Conservation (phyloP, 148 eudicot genomes). For the Camellia lanceoleosa region DNA sequence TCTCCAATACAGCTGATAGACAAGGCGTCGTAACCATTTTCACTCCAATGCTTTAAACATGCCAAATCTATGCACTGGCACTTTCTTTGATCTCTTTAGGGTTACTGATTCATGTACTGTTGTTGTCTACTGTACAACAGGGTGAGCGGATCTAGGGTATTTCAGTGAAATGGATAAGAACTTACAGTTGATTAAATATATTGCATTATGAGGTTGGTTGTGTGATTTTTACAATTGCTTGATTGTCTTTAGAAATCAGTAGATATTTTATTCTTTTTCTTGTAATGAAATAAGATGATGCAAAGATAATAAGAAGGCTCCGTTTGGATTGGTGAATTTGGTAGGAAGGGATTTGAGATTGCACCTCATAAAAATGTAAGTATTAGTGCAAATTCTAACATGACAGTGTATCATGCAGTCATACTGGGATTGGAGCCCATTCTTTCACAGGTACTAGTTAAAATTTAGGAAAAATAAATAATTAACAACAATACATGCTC, state of each 20-base stretch:
- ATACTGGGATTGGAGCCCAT: too few species aligned
- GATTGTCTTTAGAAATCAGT: neutral
- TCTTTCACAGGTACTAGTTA: too few species aligned
- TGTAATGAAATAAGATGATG: too few species aligned
- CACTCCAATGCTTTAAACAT: neutral
- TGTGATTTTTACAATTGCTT: neutral
- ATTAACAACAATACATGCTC: too few species aligned
- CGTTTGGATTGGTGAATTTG: too few species aligned
- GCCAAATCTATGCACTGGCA: neutral
- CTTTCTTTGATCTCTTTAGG: neutral
- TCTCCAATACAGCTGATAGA: slow-evolving; percentile 94
- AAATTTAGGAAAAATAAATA: too few species aligned
- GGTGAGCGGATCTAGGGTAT: neutral
- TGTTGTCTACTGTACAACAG: neutral
- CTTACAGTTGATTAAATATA: neutral
- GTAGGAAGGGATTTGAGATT: too few species aligned
- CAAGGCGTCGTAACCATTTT: slow-evolving; percentile 56
- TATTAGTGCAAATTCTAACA: too few species aligned
- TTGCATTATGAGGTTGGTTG: neutral
- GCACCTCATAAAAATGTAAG: too few species aligned
- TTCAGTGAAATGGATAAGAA: neutral
- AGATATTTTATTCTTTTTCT: too few species aligned
- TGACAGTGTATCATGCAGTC: too few species aligned
- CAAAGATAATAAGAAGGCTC: too few species aligned
- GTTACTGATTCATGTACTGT: neutral